Base-by-base conservation (phyloP, 306 rosid species). In the Lathyrus tuberosus region DNA sequence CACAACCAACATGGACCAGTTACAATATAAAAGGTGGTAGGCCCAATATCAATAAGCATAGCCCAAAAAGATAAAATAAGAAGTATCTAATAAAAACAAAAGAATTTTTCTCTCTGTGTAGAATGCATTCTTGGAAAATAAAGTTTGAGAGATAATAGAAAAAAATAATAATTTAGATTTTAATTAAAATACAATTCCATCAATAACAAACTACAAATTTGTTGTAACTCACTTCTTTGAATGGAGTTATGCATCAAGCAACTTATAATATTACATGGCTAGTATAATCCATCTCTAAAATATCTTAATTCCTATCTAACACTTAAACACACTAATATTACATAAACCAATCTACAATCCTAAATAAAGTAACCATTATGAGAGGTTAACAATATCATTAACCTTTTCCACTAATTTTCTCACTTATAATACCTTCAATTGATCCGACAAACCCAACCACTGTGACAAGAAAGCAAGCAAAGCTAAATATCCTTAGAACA, bases 391-490 rank as follows among this genome's bases (percentile, higher is more conserved):
- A 53, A 53, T 24, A 2, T 22, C 24, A 67, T 42, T 46, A 31
- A 20, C 71, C 8, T 10, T 53, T 52, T 75, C 61, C 57, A 14
- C 11, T n/a, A 12, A 58, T 8, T 67, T 78, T 78, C 17, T 54
- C 40, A 5, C 35, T 10, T 18, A 89, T 54, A 28, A 92, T 80
- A 43, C 92, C 92, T 85, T 87, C 77, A 58, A 92, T 40, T 33
- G 98, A 92, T 0, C 96, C 98, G 13, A 89, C 40, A 1, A 87
- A 48, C 1, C 95, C 89, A 28, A 86, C 59, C 6, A 80, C 38
- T 8, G 92, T 80, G 1, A 87, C 87, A 65, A 87, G 79, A 64
- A 89, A 87, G 80, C 98, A 89, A 62, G 54, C 67, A 67, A 86
- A 77, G 82, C 98, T 89, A 67, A 92, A 89, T 14, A 62, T 37